These are phyloP conservation scores for Entomortierella parvispora DNA, from an alignment of 192 early-diverging fungal genomes.

Conservation along the genomic window DNA sequence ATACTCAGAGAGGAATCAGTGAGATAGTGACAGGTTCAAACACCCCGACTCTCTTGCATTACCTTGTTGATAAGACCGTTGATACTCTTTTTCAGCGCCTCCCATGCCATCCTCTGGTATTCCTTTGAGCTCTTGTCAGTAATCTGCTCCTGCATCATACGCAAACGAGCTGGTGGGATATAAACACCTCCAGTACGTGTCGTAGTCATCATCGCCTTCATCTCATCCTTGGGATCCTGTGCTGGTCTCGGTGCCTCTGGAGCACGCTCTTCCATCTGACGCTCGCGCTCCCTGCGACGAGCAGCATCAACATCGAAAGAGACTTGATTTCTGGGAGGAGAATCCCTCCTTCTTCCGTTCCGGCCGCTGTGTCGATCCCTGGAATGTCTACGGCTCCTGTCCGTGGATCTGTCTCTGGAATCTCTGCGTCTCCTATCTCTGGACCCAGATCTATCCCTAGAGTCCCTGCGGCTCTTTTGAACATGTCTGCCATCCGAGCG, in stretches of 20 bases:
- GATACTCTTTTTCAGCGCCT: constrained; percentile 91
- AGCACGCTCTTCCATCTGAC: constrained; percentile 42
- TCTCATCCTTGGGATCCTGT: constrained; percentile 55
- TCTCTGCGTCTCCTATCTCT: too few species aligned
- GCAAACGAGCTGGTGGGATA: constrained; percentile 84
- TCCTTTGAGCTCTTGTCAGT: constrained; percentile 73
- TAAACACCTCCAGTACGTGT: constrained; percentile 81
- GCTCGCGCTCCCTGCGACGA: constrained; percentile 52
- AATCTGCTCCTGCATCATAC: constrained; percentile 77
- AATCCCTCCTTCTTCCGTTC: background rate
- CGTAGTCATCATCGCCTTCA: constrained; percentile 49
- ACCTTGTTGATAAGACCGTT: constrained; percentile 96
- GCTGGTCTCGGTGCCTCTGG: constrained; percentile 38
- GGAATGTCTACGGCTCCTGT: background rate
- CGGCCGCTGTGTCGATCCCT: constrained; percentile 3
- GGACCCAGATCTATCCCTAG: constrained; percentile 11
- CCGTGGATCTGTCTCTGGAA: constrained; percentile 16
- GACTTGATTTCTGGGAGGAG: background rate
- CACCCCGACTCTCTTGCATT: too few species aligned
- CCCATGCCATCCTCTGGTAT: constrained; percentile 94
- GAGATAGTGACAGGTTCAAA: too few species aligned
- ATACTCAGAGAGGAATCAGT: background rate
- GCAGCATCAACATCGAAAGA: constrained; percentile 22
- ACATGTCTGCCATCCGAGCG: background rate
- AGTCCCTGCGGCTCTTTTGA: constrained; percentile 9